These are phyloP conservation scores for Neonectria faginata DNA, from an alignment of 2,329 filamentous ascomycete species.

Conservation along the genomic window DNA sequence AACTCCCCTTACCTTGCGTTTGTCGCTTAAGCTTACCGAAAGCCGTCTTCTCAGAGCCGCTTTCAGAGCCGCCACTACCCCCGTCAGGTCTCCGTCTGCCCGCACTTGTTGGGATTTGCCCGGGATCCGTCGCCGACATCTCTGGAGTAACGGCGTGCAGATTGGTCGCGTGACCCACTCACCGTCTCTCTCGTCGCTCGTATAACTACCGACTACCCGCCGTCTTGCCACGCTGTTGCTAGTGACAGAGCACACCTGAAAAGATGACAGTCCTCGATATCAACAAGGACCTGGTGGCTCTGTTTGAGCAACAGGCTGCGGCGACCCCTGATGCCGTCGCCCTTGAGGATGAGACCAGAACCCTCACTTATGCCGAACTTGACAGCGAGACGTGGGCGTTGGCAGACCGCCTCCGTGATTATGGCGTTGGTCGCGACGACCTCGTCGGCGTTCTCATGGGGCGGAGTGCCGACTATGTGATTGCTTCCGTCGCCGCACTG, in stretches of 20 bases:
- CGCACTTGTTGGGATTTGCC: conserved; percentile 31
- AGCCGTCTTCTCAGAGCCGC: conserved; percentile 4
- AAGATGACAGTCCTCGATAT: conserved; percentile 76
- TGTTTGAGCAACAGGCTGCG: conserved; percentile 76
- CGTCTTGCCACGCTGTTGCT: conserved; percentile 9
- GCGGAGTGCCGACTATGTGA: conserved; percentile 82
- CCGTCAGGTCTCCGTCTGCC: conserved; percentile 32
- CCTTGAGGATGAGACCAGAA: conserved; percentile 75
- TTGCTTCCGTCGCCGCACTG: conserved; percentile 81
- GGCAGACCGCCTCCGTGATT: conserved; percentile 70
- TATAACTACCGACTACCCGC: conserved; percentile 18
- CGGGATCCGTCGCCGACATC: conserved; percentile 19
- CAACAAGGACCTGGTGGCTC: conserved; percentile 76
- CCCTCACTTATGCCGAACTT: conserved; percentile 79
- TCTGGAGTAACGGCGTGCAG: conserved; percentile 35
- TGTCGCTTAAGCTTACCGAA: conserved; percentile 2
- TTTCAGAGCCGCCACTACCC: conserved; percentile 8
- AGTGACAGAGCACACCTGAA: conserved; percentile 24
- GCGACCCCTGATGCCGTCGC: conserved; percentile 77
- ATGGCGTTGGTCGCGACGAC: conserved; percentile 78
- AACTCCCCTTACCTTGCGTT: not conserved
- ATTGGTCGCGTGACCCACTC: conserved; percentile 47
- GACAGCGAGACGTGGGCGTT: conserved; percentile 75
- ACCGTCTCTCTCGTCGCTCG: conserved; percentile 29
- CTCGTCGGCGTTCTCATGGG: conserved; percentile 81